A percentile compares a stretch with the other conserved stretches of the same genome.
phyloP scores from a whole-genome alignment of 1,284 basidiomycete species.

The Cystobasidium pallidum region DNA sequence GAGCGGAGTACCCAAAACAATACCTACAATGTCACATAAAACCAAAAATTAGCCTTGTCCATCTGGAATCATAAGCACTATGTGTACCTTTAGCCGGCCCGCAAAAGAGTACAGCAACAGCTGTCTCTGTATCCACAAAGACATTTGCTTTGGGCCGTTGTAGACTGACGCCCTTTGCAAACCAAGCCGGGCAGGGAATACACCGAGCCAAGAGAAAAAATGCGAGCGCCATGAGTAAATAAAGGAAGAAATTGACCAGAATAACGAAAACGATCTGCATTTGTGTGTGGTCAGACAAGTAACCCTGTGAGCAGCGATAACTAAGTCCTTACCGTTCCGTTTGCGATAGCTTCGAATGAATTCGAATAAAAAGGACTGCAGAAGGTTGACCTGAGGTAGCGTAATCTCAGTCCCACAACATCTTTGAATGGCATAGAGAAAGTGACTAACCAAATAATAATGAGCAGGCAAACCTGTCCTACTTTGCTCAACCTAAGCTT shows the following conservation, averaged over 20 bases:
- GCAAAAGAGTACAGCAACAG: slow-evolving; percentile 47
- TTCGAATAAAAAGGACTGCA: slow-evolving; percentile 54
- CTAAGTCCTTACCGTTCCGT: slow-evolving; percentile 45
- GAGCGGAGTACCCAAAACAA: slow-evolving; percentile 41
- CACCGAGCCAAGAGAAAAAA: slow-evolving; percentile 52
- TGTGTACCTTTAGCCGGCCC: slow-evolving; percentile 47
- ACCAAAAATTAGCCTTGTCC: too few relatives aligned
- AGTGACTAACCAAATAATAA: slow-evolving; percentile 53
- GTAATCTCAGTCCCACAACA: not conserved
- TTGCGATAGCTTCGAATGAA: slow-evolving; percentile 52
- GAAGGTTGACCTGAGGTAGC: slow-evolving; percentile 51
- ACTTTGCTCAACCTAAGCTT: slow-evolving; percentile 53
- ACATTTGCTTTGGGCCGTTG: slow-evolving; percentile 3
- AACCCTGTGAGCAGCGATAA: too few relatives aligned
- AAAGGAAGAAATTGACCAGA: slow-evolving; percentile 50
- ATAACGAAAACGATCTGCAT: slow-evolving; percentile 52
- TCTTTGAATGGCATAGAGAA: not conserved
- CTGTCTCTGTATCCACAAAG: slow-evolving; percentile 27
- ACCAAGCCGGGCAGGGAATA: slow-evolving; percentile 36
- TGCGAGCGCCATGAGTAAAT: slow-evolving; percentile 50
- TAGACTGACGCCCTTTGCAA: slow-evolving; percentile 12
- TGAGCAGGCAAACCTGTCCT: slow-evolving; percentile 53
- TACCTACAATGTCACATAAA: not conserved
- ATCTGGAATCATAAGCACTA: too few relatives aligned
- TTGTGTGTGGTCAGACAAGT: not conserved